phyloP scores from a whole-genome alignment of 257 asterid species.

The Nicotiana attenuata region DNA sequence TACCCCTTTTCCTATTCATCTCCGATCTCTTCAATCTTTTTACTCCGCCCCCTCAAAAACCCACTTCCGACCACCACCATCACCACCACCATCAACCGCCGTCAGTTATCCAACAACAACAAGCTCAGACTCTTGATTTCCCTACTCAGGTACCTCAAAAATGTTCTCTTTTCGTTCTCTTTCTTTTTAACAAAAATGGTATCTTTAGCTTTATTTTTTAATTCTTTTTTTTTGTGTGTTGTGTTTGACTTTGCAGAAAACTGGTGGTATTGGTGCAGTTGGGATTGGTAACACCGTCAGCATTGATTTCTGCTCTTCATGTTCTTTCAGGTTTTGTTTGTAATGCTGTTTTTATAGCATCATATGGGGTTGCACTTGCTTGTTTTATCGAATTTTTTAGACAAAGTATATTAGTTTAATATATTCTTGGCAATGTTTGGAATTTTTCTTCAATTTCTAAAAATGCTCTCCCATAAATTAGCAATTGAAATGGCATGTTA shows the following conservation, averaged over 20 bases:
- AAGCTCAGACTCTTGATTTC: constrained; percentile 50
- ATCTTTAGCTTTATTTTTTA: not conserved
- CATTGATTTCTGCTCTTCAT: constrained; percentile 87
- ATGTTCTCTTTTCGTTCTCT: not conserved
- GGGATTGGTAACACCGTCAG: constrained; percentile 78
- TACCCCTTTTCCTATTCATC: constrained; percentile 78
- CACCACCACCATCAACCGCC: constrained; percentile 27
- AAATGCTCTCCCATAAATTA: not conserved
- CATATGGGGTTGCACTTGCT: not conserved
- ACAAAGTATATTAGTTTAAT: not conserved
- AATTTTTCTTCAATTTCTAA: too few relatives aligned
- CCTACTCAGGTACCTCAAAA: constrained; percentile 52
- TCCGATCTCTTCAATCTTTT: constrained; percentile 78
- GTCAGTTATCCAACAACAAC: constrained; percentile 45
- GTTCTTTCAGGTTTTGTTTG: constrained; percentile 67
- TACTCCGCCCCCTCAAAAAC: constrained; percentile 66
- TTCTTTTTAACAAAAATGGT: not conserved
- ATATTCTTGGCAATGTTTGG: too few relatives aligned
- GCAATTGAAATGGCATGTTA: not conserved
- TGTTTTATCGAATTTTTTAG: not conserved
- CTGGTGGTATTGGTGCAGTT: constrained; percentile 41
- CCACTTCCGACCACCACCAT: constrained; percentile 49
- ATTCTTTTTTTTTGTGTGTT: not conserved
- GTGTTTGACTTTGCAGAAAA: constrained; percentile 43
- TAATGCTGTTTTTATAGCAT: not conserved